Base-by-base conservation (phyloP, 2,329 filamentous ascomycete genomes). In the Botryotinia convoluta region DNA sequence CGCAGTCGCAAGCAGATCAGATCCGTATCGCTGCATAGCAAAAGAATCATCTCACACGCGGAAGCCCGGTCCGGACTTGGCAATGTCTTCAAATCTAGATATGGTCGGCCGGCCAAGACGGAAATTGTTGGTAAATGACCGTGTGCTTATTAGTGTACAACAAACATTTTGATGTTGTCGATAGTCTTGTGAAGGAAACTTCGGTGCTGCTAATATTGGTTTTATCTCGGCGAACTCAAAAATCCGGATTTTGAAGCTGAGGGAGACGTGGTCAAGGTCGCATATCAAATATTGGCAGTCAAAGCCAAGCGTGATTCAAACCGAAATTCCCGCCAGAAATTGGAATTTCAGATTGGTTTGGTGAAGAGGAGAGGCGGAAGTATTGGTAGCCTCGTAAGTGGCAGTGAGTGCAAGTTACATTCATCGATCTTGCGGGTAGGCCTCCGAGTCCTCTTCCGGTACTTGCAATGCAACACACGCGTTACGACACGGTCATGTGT, bases 381-480 rank as follows among this genome's bases (percentile, higher is more conserved):
- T 44, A 42, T 68, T 68, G 35, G 65, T 57, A 68, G 65, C 65
- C 65, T 68, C 35, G 65, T 68, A 68, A 32, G 65, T 68, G 48
- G 48, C n/a, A 29, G 48, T 68, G 37, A 10, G 65, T 68, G 35
- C 26, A 32, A 2, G 45, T 45, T 45, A 68, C 61, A 42, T 63
- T 68, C 64, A 54, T 35, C 45, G 16, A 54, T 68, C 45, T 37
- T 29, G 16, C 54, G 51, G 26, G 18, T 16, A 14, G 35, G 35
- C 18, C 63, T 63, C 39, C 39, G 61, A 63, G 61, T 63, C 26
- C 37, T 63, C 37, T 42, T 63, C 61, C 61, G 37, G 39, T 29
- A 63, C 61, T 44, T 63, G n/a, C n/a, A 63, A 63, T 44, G 61
- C 61, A 42, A 63, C 61, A 63, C n/a, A 63, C 39, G 37, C n/a